Percentiles rank a stretch among this genome's conserved stretches.
phyloP scores from a whole-genome alignment of 805 yeast species.

The Myxozyma vanderwaltii region DNA sequence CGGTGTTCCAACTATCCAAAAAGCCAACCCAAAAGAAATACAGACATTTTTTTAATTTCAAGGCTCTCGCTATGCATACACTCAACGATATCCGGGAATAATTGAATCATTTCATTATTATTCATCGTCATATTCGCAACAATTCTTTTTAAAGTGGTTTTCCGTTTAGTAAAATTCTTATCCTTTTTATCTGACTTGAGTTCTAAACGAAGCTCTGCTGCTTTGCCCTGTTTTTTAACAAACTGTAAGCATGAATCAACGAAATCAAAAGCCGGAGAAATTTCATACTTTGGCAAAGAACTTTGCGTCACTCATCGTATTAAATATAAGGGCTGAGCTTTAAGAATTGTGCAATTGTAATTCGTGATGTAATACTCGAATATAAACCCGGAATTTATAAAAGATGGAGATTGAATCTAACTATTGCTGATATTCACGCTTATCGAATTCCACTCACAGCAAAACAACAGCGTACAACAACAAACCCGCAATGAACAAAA shows the following conservation, averaged over 20 bases:
- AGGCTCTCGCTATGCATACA: slow-evolving; percentile 55
- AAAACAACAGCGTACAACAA: neutral
- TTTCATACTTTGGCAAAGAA: slow-evolving; percentile 38
- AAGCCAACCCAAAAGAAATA: too few relatives aligned
- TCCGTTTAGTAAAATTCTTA: slow-evolving; percentile 44
- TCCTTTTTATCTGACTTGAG: slow-evolving; percentile 41
- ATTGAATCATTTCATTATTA: slow-evolving; percentile 68
- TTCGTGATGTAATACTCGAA: too few relatives aligned
- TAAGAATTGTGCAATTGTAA: too few relatives aligned
- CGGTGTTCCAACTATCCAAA: too few relatives aligned
- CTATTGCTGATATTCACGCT: neutral
- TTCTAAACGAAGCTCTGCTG: slow-evolving; percentile 41
- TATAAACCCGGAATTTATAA: too few relatives aligned
- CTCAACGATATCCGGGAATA: slow-evolving; percentile 67
- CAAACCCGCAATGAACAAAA: too few relatives aligned
- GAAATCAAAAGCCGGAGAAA: neutral
- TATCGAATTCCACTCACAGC: neutral
- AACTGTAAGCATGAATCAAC: neutral
- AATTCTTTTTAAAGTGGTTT: slow-evolving; percentile 64
- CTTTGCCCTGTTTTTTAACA: slow-evolving; percentile 39
- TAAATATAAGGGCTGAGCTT: neutral
- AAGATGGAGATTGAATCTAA: too few relatives aligned
- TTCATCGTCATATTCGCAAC: slow-evolving; percentile 84
- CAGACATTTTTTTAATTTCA: slow-evolving; percentile 62
- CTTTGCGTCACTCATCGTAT: slow-evolving; percentile 40